Percentiles rank a stretch among this genome's conserved stretches.
phyloP scores from a whole-genome alignment of 2,329 filamentous ascomycete genomes.

The Monilinia aucupariae region DNA sequence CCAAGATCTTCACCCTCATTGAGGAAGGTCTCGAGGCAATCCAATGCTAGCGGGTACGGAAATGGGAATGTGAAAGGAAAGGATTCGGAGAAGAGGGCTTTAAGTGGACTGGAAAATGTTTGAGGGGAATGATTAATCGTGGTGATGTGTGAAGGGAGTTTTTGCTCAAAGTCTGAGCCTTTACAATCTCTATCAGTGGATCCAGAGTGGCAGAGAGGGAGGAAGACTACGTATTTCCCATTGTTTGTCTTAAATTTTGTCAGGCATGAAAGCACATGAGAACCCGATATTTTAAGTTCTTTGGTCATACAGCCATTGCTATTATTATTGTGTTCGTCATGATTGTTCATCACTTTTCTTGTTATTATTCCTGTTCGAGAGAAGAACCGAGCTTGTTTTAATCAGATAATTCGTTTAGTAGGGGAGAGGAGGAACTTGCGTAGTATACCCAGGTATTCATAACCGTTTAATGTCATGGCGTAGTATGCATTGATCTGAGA shows the following conservation, averaged over 20 bases:
- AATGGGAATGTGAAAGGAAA: constrained; percentile 5
- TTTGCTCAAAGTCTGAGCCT: neutral
- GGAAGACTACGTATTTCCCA: neutral
- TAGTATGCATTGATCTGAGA: neutral
- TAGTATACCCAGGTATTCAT: neutral
- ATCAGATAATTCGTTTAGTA: neutral
- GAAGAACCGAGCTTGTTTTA: neutral
- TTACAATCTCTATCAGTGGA: neutral
- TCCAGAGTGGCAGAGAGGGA: neutral
- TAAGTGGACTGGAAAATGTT: constrained; percentile 29
- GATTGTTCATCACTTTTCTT: neutral
- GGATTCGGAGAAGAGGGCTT: constrained; percentile 22
- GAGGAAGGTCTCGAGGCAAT: constrained; percentile 26
- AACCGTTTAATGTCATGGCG: neutral
- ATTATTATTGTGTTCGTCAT: neutral
- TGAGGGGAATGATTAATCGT: constrained; percentile 2
- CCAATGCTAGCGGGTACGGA: constrained; percentile 15
- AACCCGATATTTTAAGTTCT: neutral
- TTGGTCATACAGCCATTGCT: neutral
- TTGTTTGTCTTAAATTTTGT: neutral
- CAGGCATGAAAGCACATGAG: neutral
- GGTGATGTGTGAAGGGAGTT: neutral
- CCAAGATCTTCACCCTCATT: constrained; percentile 26
- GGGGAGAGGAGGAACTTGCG: neutral
- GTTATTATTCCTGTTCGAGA: neutral